Percentiles rank a stretch among this genome's conserved stretches.
phyloP scores from a whole-genome alignment of 2,329 filamentous ascomycete genomes.

The Colletotrichum sp. region DNA sequence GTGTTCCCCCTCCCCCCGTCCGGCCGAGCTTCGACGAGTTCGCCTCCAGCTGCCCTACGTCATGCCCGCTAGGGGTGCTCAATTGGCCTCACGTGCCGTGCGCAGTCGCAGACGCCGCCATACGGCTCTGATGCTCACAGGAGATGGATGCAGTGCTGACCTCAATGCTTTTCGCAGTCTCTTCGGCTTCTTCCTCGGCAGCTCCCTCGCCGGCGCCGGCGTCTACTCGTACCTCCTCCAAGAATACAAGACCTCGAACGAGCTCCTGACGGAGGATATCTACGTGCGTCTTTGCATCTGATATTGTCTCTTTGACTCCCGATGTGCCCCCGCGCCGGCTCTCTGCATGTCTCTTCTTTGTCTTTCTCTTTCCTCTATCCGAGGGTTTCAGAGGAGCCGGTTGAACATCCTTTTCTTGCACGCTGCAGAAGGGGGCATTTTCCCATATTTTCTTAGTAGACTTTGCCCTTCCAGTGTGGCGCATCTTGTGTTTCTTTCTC shows the following conservation, averaged over 20 bases:
- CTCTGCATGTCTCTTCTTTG: slow-evolving; percentile 12
- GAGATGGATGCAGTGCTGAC: background rate
- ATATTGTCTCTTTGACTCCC: slow-evolving; percentile 24
- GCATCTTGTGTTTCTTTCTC: background rate
- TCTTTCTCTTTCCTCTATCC: slow-evolving; percentile 8
- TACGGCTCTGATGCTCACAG: background rate
- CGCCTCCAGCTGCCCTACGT: background rate
- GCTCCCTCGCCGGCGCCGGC: slow-evolving; percentile 76
- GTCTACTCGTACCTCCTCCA: slow-evolving; percentile 93
- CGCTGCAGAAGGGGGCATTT: background rate
- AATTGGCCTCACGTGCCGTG: background rate
- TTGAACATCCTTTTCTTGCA: background rate
- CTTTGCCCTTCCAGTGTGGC: background rate
- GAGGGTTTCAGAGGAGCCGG: background rate
- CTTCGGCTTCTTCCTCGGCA: slow-evolving; percentile 90
- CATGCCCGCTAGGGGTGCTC: background rate
- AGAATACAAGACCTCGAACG: slow-evolving; percentile 93
- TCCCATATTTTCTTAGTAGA: background rate
- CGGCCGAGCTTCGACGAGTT: background rate
- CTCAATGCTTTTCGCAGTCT: slow-evolving; percentile 57
- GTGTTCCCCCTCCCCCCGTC: slow-evolving; percentile 28
- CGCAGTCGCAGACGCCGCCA: background rate
- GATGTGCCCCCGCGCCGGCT: background rate
- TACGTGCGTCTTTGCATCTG: slow-evolving; percentile 73
- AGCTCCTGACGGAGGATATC: slow-evolving; percentile 93